Base-by-base conservation (phyloP, 2,329 filamentous ascomycete genomes). In the Drechslera avenae region DNA sequence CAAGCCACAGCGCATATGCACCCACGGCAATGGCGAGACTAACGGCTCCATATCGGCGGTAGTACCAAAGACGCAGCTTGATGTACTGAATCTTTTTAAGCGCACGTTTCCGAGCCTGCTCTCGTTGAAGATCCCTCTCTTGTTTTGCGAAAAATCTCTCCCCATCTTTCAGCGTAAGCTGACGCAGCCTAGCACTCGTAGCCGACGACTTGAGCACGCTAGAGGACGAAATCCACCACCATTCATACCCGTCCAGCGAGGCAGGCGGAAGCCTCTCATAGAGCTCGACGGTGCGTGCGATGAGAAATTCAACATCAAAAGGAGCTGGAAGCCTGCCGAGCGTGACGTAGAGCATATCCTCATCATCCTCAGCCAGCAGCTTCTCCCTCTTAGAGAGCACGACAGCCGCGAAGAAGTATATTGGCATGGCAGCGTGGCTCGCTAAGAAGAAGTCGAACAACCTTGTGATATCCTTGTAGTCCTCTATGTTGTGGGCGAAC, bases 401-500 rank as follows among this genome's bases (percentile, higher is more conserved):
- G 56, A 79, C 75, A 21, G 71, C 88, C 1, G 91, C 91, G 74
- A 96, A 97, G 46, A 97, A 81, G 73, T 99, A 99, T 44, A 97
- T 83, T 14, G 87, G 87, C 66, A 96, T 91, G 32, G 89, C 88
- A n/a, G 92, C 90, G 72, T 95, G 90, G 40, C 84, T 85, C 3
- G 93, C 90, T 4, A 99, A 81, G 39, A 99, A 82, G 46, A 93
- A 92, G 75, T 99, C 94, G 72, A 97, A 99, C 1, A 99, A 78
- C 18, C 94, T 85, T 28, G 91, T 85, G 67, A 99, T 97, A 60
- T 93, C 89, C 56, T 84, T 84, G 71, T 96, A 97, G 34, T 88
- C 86, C 73, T 94, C 87, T 54, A 99, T 91, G 71, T 97, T 93
- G 75, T 99, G 94, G 14, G 94, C 91, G 73, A 97, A 99, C 78